phyloP scores from a whole-genome alignment of 1,139 yeast species.

The Wickerhamomyces sp. region DNA sequence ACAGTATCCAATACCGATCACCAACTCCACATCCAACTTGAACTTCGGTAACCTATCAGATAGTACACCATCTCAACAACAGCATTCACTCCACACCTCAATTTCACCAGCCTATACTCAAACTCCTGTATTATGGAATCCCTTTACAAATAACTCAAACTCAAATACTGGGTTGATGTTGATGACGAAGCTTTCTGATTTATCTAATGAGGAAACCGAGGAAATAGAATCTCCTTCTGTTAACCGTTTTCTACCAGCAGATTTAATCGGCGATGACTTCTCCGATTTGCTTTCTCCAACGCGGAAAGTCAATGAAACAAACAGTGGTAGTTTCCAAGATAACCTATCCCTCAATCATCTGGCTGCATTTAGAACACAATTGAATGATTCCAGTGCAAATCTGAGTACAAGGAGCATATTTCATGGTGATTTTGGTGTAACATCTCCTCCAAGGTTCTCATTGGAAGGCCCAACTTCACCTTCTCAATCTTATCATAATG shows the following conservation, averaged over 20 bases:
- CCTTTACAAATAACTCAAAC: constrained; percentile 2
- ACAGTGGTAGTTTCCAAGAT: constrained; percentile 1
- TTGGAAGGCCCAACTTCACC: constrained; percentile 20
- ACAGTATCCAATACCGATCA: not conserved
- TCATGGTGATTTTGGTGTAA: constrained; percentile 14
- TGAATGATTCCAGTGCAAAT: constrained; percentile 11
- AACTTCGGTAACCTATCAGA: constrained; percentile 1
- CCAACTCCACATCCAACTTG: constrained; percentile 1
- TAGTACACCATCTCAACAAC: constrained; percentile 2
- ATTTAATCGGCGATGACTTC: constrained; percentile 22
- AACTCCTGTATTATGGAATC: constrained; percentile 14
- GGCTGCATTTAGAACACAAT: not conserved
- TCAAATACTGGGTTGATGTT: constrained; percentile 5
- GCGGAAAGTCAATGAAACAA: constrained; percentile 1
- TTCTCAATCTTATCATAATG: constrained; percentile 18
- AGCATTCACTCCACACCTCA: constrained; percentile 2
- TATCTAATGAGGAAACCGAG: constrained; percentile 2
- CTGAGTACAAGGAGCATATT: constrained; percentile 15
- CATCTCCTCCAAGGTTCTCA: constrained; percentile 13
- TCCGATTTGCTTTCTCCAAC: constrained; percentile 8
- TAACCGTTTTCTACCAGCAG: constrained; percentile 19
- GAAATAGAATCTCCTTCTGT: constrained; percentile 20
- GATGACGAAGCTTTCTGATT: constrained; percentile 5
- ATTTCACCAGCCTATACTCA: not conserved
- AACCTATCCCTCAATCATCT: constrained; percentile 5